These are phyloP conservation scores for Gynandropsis gynandra DNA, from an alignment of 345 rosid genomes.

Conservation along the genomic window DNA sequence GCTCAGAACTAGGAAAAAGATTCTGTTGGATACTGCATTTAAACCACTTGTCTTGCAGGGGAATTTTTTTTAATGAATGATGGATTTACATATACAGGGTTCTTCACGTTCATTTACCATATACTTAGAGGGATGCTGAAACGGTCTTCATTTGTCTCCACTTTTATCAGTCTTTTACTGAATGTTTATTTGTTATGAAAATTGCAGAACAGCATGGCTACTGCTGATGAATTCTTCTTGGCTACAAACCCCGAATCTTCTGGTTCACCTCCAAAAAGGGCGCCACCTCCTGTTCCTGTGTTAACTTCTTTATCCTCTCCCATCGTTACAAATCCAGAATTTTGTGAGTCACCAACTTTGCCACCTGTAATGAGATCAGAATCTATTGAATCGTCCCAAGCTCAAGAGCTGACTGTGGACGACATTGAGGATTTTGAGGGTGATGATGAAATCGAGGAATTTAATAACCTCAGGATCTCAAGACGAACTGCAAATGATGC, in stretches of 20 bases:
- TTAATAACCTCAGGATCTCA: slow-evolving; percentile 56
- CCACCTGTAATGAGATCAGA: slow-evolving; percentile 53
- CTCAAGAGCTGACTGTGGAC: slow-evolving; percentile 84
- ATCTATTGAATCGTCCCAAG: slow-evolving; percentile 61
- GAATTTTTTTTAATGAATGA: not conserved
- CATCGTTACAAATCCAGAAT: slow-evolving; percentile 25
- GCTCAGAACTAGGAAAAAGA: not conserved
- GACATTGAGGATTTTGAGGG: slow-evolving; percentile 97
- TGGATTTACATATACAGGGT: not conserved
- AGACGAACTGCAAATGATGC: slow-evolving; percentile 66
- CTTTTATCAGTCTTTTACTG: slow-evolving; percentile 1
- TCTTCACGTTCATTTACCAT: not conserved
- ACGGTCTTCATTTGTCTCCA: not conserved
- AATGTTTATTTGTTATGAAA: slow-evolving; percentile 13
- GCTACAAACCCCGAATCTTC: slow-evolving; percentile 73
- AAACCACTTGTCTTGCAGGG: not conserved
- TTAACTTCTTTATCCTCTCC: slow-evolving; percentile 40
- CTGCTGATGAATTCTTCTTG: slow-evolving; percentile 82
- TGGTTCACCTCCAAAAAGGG: slow-evolving; percentile 91
- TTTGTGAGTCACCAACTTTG: slow-evolving; percentile 40
- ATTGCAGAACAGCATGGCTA: slow-evolving; percentile 58
- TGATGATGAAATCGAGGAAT: slow-evolving; percentile 59
- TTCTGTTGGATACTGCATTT: slow-evolving; percentile 2
- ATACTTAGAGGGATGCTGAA: not conserved
- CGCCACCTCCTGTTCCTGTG: slow-evolving; percentile 64